Conservation (phyloP, 2,329 filamentous ascomycete species). For the Fusarium hainanense region DNA sequence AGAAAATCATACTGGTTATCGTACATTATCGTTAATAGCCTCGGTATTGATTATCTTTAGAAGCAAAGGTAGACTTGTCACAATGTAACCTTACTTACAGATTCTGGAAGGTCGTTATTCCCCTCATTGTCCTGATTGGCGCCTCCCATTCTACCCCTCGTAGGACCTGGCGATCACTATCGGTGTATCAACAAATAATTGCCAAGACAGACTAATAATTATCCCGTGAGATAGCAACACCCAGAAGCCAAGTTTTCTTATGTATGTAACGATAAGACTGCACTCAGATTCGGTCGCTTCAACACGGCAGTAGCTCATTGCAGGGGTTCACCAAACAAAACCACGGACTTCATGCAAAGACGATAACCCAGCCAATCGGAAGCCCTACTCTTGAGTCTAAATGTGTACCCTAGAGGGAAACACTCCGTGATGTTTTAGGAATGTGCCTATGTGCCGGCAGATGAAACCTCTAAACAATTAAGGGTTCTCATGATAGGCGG, state of each 20-base stretch:
- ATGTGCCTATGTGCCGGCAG: constrained; percentile 7
- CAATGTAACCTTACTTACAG: too few relatives aligned
- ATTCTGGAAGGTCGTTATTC: not conserved
- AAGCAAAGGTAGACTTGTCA: too few relatives aligned
- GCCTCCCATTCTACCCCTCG: not conserved
- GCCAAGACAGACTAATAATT: not conserved
- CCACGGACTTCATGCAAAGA: not conserved
- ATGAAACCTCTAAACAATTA: constrained; percentile 20
- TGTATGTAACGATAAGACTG: not conserved
- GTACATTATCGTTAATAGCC: not conserved
- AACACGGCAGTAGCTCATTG: not conserved
- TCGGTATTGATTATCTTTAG: not conserved
- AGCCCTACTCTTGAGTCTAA: not conserved
- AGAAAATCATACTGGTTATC: not conserved
- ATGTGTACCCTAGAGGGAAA: constrained; percentile 5
- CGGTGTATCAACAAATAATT: not conserved
- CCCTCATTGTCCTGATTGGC: not conserved
- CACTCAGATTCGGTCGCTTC: constrained; percentile 5
- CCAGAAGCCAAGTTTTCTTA: not conserved
- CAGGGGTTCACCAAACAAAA: not conserved
- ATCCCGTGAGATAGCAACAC: not conserved
- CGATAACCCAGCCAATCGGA: constrained; percentile 10
- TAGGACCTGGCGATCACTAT: not conserved
- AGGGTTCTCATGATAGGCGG: constrained; percentile 1
- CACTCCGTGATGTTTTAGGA: constrained; percentile 19